phyloP scores from a whole-genome alignment of 2,329 filamentous ascomycete species.

The Diaporthe australafricana region DNA sequence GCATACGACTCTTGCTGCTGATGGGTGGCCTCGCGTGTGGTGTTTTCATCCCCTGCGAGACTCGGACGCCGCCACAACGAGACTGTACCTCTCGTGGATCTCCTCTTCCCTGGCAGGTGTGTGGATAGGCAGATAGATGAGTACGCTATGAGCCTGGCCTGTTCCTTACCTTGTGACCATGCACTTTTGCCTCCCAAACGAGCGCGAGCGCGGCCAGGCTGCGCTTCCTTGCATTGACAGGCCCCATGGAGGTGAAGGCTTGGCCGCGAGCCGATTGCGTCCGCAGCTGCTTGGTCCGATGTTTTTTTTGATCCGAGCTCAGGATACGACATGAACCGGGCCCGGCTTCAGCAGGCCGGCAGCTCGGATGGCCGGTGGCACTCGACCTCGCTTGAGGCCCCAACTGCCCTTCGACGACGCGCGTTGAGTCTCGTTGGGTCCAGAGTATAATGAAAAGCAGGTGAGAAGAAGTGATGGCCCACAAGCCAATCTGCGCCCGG shows the following conservation, averaged over 20 bases:
- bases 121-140: background rate
- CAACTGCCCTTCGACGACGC: background rate
- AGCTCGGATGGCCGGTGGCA: conserved; percentile 16
- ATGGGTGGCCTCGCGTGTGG: background rate
- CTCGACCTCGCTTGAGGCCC: conserved; percentile 14
- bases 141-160: background rate
- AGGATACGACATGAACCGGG: conserved; percentile 16
- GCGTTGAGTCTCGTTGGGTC: background rate
- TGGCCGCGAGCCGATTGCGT: background rate
- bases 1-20: background rate
- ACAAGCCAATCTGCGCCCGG: background rate
- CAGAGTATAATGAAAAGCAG: background rate
- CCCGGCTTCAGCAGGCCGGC: conserved; percentile 16
- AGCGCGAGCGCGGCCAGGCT: background rate
- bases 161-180: background rate
- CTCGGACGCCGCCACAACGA: background rate
- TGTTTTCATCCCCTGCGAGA: background rate
- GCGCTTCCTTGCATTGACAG: background rate
- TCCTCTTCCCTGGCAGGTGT: background rate
- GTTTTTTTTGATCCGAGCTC: conserved; percentile 2
- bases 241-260: background rate
- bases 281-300: conserved; percentile 17
- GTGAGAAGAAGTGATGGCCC: background rate
- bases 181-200: background rate
- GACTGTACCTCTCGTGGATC: background rate